Conservation (phyloP, 2,329 filamentous ascomycete genomes). For the Lasiodiplodia citricola region DNA sequence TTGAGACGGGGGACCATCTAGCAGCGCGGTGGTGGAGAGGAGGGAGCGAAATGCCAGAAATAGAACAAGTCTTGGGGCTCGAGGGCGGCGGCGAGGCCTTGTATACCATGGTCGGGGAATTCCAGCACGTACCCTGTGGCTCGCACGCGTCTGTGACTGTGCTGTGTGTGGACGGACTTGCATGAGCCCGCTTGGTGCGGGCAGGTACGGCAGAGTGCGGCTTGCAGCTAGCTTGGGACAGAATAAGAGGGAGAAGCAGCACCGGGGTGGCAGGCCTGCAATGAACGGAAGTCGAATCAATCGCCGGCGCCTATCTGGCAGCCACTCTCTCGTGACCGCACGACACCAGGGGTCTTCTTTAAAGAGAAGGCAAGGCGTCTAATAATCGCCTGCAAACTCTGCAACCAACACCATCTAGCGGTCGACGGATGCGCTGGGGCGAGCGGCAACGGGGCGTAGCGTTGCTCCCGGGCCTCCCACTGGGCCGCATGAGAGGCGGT, state of each 20-base stretch:
- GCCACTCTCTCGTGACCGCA: conserved; percentile 26
- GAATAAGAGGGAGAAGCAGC: conserved; percentile 36
- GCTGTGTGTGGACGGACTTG: conserved; percentile 44
- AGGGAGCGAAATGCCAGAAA: conserved; percentile 28
- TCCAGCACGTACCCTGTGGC: conserved; percentile 31
- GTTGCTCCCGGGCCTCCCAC: conserved; percentile 15
- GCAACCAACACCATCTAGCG: conserved; percentile 11
- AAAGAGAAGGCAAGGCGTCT: conserved; percentile 25
- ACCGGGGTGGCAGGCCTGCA: conserved; percentile 27
- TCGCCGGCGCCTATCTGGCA: conserved; percentile 26
- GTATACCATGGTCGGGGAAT: conserved; percentile 38
- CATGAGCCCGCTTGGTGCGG: conserved; percentile 46
- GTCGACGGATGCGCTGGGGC: neutral
- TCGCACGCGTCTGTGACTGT: conserved; percentile 45
- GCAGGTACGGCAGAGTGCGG: conserved; percentile 37
- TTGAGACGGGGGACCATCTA: conserved; percentile 17
- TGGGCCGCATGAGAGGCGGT: conserved; percentile 14
- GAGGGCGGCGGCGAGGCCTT: conserved; percentile 34
- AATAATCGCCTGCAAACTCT: conserved; percentile 17
- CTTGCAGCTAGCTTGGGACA: conserved; percentile 45
- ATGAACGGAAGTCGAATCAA: conserved; percentile 26
- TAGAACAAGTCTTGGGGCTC: conserved; percentile 24
- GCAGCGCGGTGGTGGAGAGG: conserved; percentile 4
- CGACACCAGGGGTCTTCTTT: conserved; percentile 21
- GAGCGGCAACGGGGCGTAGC: conserved; percentile 17